These are phyloP conservation scores for Monosporascus sp. DNA, from an alignment of 2,329 filamentous ascomycete species.

Conservation along the genomic window DNA sequence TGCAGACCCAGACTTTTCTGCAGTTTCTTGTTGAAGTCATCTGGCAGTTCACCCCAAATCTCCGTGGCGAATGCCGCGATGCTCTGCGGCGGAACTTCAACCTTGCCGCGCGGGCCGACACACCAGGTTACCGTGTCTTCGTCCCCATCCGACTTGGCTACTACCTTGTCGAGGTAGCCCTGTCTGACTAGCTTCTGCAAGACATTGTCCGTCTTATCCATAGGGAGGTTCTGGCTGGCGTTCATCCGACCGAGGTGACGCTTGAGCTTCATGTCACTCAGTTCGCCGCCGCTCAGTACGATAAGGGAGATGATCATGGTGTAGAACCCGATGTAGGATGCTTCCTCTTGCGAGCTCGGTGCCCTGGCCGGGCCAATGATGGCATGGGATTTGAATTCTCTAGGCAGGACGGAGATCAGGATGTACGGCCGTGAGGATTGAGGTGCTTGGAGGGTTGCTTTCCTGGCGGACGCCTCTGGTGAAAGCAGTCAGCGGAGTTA, in stretches of 20 bases:
- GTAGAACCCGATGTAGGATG: constrained; percentile 76
- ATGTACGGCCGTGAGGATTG: constrained; percentile 68
- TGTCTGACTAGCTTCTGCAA: constrained; percentile 73
- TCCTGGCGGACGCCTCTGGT: constrained; percentile 30
- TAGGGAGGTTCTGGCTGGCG: constrained; percentile 66
- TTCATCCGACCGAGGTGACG: constrained; percentile 71
- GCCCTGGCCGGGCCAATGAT: constrained; percentile 65
- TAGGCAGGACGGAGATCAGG: constrained; percentile 66
- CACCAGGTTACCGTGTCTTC: constrained; percentile 77
- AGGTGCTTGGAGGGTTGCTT: constrained; percentile 39
- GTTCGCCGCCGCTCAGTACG: constrained; percentile 62
- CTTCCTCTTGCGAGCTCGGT: constrained; percentile 62
- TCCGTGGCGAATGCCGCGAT: constrained; percentile 64
- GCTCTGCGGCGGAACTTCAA: constrained; percentile 75
- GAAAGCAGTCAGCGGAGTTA: constrained; percentile 2
- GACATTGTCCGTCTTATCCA: constrained; percentile 69
- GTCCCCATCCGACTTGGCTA: constrained; percentile 60
- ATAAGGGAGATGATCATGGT: constrained; percentile 76
- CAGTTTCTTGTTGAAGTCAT: constrained; percentile 55
- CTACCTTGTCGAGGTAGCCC: constrained; percentile 72
- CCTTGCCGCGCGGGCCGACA: constrained; percentile 76
- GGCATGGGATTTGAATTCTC: constrained; percentile 56
- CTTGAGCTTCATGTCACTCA: constrained; percentile 74
- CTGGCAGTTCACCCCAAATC: constrained; percentile 48
- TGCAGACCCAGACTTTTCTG: constrained; percentile 55